Conservation (phyloP, 78 protist genomes). For the Paratrimastix pyriformis region DNA sequence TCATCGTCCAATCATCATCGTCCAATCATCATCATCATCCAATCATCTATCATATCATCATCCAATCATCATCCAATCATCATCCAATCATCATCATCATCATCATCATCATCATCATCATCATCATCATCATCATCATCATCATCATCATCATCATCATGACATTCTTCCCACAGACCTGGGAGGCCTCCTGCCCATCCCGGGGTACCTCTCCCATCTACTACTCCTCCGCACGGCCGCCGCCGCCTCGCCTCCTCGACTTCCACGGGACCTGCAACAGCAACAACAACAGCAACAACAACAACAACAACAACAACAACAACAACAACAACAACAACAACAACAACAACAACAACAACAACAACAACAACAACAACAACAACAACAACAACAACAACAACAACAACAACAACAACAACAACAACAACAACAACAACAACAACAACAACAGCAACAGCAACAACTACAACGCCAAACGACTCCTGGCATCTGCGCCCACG, state of each 20-base stretch:
- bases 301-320: conserved; percentile 1
- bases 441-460: conserved; percentile 1
- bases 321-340: neutral
- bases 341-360: neutral
- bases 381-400: conserved; percentile 8
- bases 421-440: neutral
- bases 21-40: too few relatives aligned
- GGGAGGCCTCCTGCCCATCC: too few relatives aligned
- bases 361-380: conserved; percentile 9
- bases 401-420: conserved; percentile 9
- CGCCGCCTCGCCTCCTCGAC: neutral
- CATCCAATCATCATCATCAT: too few relatives aligned
- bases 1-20: too few relatives aligned
- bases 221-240: neutral
- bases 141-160: too few relatives aligned
- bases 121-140: too few relatives aligned
- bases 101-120: too few relatives aligned
- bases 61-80: too few relatives aligned
- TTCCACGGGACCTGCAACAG: neutral
- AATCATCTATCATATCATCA: too few relatives aligned
- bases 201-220: too few relatives aligned
- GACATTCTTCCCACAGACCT: too few relatives aligned
- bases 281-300: neutral
- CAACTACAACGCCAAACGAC: neutral
- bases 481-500: too few relatives aligned